Conservation (phyloP, 1,284 basidiomycete genomes). For the Pholiota adiposa region DNA sequence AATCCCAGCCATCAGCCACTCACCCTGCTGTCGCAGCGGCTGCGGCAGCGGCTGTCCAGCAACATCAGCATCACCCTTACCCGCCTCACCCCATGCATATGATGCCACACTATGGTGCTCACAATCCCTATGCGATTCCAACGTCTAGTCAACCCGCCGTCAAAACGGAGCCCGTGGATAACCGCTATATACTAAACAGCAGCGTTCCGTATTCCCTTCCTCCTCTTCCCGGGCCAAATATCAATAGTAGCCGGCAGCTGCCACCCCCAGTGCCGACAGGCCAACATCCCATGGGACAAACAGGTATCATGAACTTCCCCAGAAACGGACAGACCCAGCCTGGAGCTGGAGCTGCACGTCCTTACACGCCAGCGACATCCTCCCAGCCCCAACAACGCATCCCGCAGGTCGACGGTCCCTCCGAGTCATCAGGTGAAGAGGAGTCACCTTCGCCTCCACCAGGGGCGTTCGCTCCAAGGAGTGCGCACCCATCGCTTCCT, state of each 20-base stretch:
- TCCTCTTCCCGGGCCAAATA: conserved; percentile 65
- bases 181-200: conserved; percentile 59
- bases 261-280: conserved; percentile 33
- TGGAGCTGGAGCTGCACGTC: conserved; percentile 24
- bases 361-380: conserved; percentile 26
- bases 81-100: conserved; percentile 57
- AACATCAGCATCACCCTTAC: conserved; percentile 47
- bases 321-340: conserved; percentile 28
- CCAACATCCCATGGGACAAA: conserved; percentile 56
- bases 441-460: conserved; percentile 62
- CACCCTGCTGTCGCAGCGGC: conserved; percentile 22
- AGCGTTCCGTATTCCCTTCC: conserved; percentile 55
- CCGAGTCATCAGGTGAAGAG: conserved; percentile 63
- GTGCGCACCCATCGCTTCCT: conserved; percentile 62
- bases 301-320: conserved; percentile 57
- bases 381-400: conserved; percentile 48
- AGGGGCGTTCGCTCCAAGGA: conserved; percentile 62
- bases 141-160: conserved; percentile 48
- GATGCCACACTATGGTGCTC: conserved; percentile 49
- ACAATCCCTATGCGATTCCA: conserved; percentile 49
- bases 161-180: conserved; percentile 71
- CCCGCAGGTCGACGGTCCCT: conserved; percentile 70
- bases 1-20: conserved; percentile 42
- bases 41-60: conserved; percentile 26
- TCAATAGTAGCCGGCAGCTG: conserved; percentile 46